Percentiles rank a stretch among this genome's conserved stretches.
Conservation (phyloP, 2,329 filamentous ascomycete genomes). For the Stenocarpella maydis region DNA sequence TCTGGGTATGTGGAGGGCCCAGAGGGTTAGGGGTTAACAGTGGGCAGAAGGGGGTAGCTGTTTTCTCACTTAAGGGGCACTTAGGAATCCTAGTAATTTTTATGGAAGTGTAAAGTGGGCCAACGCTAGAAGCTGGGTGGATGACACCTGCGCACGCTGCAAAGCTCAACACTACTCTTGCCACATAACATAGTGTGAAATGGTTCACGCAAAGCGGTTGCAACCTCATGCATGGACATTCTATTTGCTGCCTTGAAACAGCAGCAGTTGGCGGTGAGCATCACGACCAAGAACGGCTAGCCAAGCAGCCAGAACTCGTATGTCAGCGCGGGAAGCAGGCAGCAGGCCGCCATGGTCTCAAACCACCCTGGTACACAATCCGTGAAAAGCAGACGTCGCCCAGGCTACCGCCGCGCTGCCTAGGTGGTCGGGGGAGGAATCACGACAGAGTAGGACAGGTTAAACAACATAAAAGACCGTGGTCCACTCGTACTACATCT, state of each 20-base stretch:
- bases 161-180: not conserved
- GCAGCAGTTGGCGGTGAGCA: not conserved
- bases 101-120: no score
- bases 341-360: not conserved
- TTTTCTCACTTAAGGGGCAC: no score
- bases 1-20: no score
- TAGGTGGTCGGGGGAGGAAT: not conserved
- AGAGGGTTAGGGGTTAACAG: no score
- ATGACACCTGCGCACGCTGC: not conserved
- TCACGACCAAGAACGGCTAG: not conserved
- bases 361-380: not conserved
- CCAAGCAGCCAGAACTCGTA: not conserved
- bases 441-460: not conserved
- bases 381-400: not conserved
- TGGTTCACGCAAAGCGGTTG: not conserved
- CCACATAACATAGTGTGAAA: not conserved
- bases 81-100: no score
- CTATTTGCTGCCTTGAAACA: not conserved
- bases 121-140: no score
- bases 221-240: not conserved
- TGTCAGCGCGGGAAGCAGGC: not conserved
- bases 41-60: no score
- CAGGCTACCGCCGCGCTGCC: slow-evolving; percentile 13
- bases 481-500: not conserved
- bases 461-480: not conserved